Percentiles rank a stretch among this genome's conserved stretches.
These are phyloP conservation scores for Xylariaceae sp. DNA, from an alignment of 2,329 filamentous ascomycete genomes.

Conservation along the genomic window DNA sequence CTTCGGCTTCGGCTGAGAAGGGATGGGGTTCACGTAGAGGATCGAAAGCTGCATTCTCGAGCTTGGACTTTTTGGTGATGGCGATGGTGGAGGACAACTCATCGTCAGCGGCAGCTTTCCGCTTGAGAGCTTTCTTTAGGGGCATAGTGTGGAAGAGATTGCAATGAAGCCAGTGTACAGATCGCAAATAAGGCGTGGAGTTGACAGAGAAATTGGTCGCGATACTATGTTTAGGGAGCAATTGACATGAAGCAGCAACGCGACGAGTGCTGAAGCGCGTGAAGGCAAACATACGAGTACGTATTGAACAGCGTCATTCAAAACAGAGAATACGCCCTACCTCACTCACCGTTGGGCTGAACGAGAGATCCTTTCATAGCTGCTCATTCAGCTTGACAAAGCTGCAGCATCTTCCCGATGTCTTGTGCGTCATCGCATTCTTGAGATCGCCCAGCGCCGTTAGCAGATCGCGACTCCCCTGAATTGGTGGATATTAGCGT, in stretches of 20 bases:
- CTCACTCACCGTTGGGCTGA: too few relatives aligned
- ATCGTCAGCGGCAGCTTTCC: constrained; percentile 20
- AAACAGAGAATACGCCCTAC: too few relatives aligned
- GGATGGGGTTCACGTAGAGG: constrained; percentile 44
- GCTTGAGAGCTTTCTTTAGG: constrained; percentile 24
- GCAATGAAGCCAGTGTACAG: background rate
- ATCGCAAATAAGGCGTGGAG: background rate
- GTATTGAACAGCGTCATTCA: too few relatives aligned
- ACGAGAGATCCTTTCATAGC: too few relatives aligned
- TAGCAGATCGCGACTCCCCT: background rate
- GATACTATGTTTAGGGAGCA: background rate
- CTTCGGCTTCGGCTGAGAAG: constrained; percentile 42
- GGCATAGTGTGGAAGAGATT: constrained; percentile 22
- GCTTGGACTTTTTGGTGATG: constrained; percentile 30
- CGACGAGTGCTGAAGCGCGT: too few relatives aligned
- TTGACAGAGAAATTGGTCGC: background rate
- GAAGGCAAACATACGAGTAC: too few relatives aligned
- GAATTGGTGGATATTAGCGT: too few relatives aligned
- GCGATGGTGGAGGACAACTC: background rate
- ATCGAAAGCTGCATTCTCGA: constrained; percentile 12
- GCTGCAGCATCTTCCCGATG: constrained; percentile 9
- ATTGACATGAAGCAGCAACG: background rate
- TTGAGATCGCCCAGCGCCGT: constrained; percentile 10
- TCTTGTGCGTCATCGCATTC: constrained; percentile 23
- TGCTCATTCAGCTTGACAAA: too few relatives aligned